A percentile compares a stretch with the other conserved stretches of the same genome.
These are phyloP conservation scores for Papiliotrema laurentii DNA, from an alignment of 1,284 basidiomycete species.

Conservation along the genomic window DNA sequence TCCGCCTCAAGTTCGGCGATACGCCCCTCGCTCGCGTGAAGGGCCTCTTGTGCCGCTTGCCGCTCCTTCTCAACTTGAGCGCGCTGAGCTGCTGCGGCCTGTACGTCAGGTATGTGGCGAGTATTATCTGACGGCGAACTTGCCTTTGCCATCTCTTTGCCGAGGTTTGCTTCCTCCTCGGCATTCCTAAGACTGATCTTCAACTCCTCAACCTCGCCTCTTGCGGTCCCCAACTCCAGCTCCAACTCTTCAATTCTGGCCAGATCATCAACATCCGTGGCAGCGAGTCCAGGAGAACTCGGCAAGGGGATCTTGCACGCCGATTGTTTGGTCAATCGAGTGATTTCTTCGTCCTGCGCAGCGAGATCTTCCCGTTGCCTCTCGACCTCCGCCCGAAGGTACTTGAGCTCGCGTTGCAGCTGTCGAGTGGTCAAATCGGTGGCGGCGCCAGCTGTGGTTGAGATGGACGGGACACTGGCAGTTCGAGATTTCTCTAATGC, in stretches of 20 bases:
- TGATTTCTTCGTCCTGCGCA: conserved; percentile 9
- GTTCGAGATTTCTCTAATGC: conserved; percentile 10
- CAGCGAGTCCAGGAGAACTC: conserved; percentile 6
- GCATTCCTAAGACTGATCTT: background rate
- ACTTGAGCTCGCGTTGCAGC: conserved; percentile 19
- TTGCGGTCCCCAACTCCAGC: conserved; percentile 1
- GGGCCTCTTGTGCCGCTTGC: background rate
- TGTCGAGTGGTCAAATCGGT: conserved; percentile 6
- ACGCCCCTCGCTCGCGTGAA: background rate
- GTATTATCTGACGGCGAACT: no score
- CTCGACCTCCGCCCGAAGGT: conserved; percentile 8
- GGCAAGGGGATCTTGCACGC: conserved; percentile 6
- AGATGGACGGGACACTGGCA: background rate
- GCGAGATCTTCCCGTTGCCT: conserved; percentile 9
- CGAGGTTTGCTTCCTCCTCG: background rate
- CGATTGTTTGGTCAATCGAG: background rate
- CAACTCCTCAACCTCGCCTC: background rate
- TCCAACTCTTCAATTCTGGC: conserved; percentile 1
- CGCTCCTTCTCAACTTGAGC: background rate
- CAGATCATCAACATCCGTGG: background rate
- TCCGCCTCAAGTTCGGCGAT: background rate
- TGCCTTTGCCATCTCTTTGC: no score
- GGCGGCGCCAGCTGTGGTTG: background rate
- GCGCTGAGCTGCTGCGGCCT: background rate
- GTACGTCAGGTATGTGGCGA: background rate